Base-by-base conservation (phyloP, 2,329 filamentous ascomycete species). In the Beauveria pseudobassiana region DNA sequence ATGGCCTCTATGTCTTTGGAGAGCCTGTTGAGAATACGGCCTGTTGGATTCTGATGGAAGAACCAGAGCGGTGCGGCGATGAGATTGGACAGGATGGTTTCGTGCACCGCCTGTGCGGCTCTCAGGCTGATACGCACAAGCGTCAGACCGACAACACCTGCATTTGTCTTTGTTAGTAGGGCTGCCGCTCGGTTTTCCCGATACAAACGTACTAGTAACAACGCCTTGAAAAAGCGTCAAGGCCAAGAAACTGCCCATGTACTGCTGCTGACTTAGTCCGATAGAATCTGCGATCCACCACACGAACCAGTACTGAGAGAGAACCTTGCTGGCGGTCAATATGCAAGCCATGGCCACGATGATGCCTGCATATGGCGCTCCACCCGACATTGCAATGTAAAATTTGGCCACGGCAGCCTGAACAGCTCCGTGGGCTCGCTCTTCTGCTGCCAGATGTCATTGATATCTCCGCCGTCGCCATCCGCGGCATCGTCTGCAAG, bases 291-390 rank as follows among this genome's bases (percentile, higher is more conserved):
- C 50, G 30, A 61, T 61, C 59, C 51, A 61, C 59, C 59, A 61
- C 20, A 61, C 51, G 22, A 61, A 61, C 59, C 59, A 61, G 50
- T 61, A 61, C 18, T 61, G 59, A 10, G 59, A 61, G 22, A 55
- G 18, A 2, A 43, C 51, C 20, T 61, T 61, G 20, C 28, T 24
- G 16, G 51, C 42, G 3, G 51, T 55, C 14, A 61, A 18, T 3
- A 55, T 10, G 14, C 43, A 55, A 8, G 51, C 43, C 59, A 61
- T 61, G 28, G 24, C 5, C n/a, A 45, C 42, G 43, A 61, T 16
- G 28, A 24, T 24, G 18, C 26, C 14, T 9, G 51, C 59, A 16
- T 61, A 22, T 12, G 50, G n/a, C 3, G 30, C 20, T 9, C 59
- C 59, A 26, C 50, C 59, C 3, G 59, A 61, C 28, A 28, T 3